Base-by-base conservation (phyloP, 352 stramenopile genomes). In the Globisporangium nagaii region DNA sequence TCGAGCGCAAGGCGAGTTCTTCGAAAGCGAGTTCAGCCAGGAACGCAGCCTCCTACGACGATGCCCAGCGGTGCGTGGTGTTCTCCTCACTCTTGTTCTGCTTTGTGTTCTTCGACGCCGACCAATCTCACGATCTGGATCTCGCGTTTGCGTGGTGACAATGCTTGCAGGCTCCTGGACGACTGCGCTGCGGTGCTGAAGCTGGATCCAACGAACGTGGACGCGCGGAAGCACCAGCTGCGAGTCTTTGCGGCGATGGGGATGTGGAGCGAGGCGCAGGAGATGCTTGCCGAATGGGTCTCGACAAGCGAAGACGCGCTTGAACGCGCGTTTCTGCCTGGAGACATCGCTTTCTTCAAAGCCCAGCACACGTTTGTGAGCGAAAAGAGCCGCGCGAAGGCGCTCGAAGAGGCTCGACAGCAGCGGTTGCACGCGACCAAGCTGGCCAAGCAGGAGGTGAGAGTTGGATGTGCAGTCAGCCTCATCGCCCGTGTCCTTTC, bases 201-300 rank as follows among this genome's bases (percentile, higher is more conserved):
- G 6, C 28, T 58, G 9, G 65, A 70, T 30, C 30, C 43, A 1
- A 22, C 30, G 4, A 63, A 62, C 17, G 49, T 73, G 17, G 46
- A 53, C 7, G 65, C 61, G 20, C 55, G 52, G 28, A 53, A 51
- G 13, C 46, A 44, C 25, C 47, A 42, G 15, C 22, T 73, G 15
- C 30, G 32, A 7, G 31, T 56, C 13, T 54, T 65, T 4, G 25
- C 32, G n/a, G 44, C 46, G 11, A 44, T 59, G 31, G 48, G 40
- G 37, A 58, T 66, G 53, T 73, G 65, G 61, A 31, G 9, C 3
- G 37, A 70, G 45, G 65, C 41, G 19, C 27, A 42, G 7, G 57
- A 32, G 8, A 5, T 60, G 20, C 40, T 64, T 12, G 36, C 19
- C 12, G 48, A 42, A 10, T 55, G 50, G 42, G 5, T 50, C 25